Percentiles rank a stretch among this genome's conserved stretches.
Evolutionary conservation across 2,329 filamentous ascomycete species (phyloP).

Genomic region (Bipolaris cookei): DNA sequence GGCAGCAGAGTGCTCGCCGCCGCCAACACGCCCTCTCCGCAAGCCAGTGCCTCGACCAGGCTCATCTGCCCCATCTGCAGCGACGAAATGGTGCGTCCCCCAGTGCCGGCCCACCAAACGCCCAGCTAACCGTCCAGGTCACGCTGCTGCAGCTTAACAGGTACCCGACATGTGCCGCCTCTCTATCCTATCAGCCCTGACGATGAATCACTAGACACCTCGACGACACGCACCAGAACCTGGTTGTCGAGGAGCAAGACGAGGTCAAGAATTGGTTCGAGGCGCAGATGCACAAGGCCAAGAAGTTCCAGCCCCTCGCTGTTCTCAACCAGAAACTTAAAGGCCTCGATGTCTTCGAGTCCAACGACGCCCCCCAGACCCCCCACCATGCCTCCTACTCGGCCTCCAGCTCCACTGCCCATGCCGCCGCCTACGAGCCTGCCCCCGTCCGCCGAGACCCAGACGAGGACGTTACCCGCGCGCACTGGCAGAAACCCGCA

Average conservation of each 20-base stretch:
- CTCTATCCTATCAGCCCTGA: conserved; percentile 25
- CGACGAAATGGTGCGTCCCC: conserved; percentile 83
- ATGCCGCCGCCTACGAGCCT: conserved; percentile 45
- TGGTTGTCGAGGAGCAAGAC: conserved; percentile 86
- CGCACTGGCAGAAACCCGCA: conserved; percentile 84
- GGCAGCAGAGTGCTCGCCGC: conserved; percentile 79
- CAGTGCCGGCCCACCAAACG: conserved; percentile 20
- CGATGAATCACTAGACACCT: conserved; percentile 63
- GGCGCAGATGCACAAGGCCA: conserved; percentile 90
- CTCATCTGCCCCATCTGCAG: conserved; percentile 97
- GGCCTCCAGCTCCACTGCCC: conserved; percentile 39
- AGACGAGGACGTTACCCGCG: conserved; percentile 84
- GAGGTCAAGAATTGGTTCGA: conserved; percentile 98
- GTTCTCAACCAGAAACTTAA: conserved; percentile 93
- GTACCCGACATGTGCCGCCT: conserved; percentile 22
- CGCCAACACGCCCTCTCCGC: conserved; percentile 62
- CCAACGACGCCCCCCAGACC: conserved; percentile 71
- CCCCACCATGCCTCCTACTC: conserved; percentile 42
- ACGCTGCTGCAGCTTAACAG: conserved; percentile 88
- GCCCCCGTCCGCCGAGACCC: conserved; percentile 65
- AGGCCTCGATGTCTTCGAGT: conserved; percentile 90
- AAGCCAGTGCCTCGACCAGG: conserved; percentile 64
- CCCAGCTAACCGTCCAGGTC: conserved; percentile 62
- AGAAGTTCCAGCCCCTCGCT: conserved; percentile 88
- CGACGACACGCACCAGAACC: conserved; percentile 87